These are phyloP conservation scores for Pythium chondricola DNA, from an alignment of 352 stramenopile species.

Conservation along the genomic window DNA sequence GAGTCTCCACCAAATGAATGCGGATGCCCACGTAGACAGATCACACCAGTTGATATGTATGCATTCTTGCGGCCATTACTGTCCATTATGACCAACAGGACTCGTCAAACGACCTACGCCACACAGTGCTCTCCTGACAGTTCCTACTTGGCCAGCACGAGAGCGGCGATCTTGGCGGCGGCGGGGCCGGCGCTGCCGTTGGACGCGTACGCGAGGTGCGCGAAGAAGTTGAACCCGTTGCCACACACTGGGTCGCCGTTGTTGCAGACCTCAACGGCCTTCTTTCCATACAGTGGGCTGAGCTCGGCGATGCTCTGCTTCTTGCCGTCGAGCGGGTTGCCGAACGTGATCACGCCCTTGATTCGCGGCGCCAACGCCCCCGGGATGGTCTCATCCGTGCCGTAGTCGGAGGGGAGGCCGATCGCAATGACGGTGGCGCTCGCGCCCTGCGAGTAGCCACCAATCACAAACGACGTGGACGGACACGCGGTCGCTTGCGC, in stretches of 20 bases:
- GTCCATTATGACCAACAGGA: too few relatives aligned
- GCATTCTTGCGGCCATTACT: too few relatives aligned
- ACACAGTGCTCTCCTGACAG: too few relatives aligned
- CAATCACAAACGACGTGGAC: conserved; percentile 22
- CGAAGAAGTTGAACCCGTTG: conserved; percentile 24
- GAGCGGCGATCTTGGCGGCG: too few relatives aligned
- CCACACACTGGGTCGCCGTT: conserved; percentile 25
- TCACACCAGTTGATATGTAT: too few relatives aligned
- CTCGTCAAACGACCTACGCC: too few relatives aligned
- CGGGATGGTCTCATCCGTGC: neutral
- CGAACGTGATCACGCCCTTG: conserved; percentile 4
- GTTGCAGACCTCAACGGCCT: conserved; percentile 28
- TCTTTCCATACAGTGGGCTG: conserved; percentile 21
- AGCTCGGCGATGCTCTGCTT: conserved; percentile 19
- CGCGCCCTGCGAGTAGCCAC: conserved; percentile 20
- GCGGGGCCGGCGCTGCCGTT: conserved; percentile 21
- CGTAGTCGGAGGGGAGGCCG: conserved; percentile 3
- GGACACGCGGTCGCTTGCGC: conserved; percentile 21
- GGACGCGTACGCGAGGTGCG: conserved; percentile 23
- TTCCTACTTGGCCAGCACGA: too few relatives aligned
- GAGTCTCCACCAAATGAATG: too few relatives aligned
- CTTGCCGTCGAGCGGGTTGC: conserved; percentile 24
- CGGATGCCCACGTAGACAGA: too few relatives aligned
- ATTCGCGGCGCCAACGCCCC: neutral
- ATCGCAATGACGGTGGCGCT: conserved; percentile 23